phyloP scores from a whole-genome alignment of 2,329 filamentous ascomycete species.

The Beauveria varroae region DNA sequence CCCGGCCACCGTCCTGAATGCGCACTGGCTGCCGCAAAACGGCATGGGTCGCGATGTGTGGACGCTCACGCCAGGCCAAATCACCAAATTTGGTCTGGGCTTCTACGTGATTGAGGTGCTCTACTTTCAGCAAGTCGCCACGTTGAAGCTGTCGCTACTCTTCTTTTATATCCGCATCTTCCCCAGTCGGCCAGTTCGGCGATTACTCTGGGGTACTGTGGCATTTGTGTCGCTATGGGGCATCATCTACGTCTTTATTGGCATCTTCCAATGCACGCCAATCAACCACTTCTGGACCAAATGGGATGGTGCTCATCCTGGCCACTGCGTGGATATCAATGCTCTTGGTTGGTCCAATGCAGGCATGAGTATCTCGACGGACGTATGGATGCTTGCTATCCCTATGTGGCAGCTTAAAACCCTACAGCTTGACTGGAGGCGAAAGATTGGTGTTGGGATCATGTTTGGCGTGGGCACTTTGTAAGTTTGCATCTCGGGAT shows the following conservation, averaged over 20 bases:
- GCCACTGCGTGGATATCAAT: conserved; percentile 33
- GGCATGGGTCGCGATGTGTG: conserved; percentile 27
- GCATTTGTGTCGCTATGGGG: conserved; percentile 24
- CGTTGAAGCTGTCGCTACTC: conserved; percentile 33
- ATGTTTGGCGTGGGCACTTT: conserved; percentile 39
- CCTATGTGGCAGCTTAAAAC: conserved; percentile 30
- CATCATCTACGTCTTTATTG: conserved; percentile 24
- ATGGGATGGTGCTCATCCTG: conserved; percentile 32
- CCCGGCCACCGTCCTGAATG: conserved; percentile 18
- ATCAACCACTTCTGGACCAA: conserved; percentile 32
- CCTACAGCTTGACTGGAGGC: conserved; percentile 29
- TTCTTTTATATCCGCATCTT: conserved; percentile 37
- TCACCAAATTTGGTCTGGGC: conserved; percentile 20
- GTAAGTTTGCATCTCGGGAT: conserved; percentile 17
- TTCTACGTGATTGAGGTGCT: conserved; percentile 29
- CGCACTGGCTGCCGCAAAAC: conserved; percentile 17
- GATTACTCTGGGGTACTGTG: conserved; percentile 25
- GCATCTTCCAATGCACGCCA: conserved; percentile 32
- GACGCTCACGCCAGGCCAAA: conserved; percentile 20
- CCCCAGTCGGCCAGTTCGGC: conserved; percentile 21
- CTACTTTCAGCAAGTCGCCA: conserved; percentile 30
- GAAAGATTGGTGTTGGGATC: conserved; percentile 33
- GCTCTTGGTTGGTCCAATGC: conserved; percentile 35
- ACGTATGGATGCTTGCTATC: conserved; percentile 35
- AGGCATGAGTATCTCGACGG: conserved; percentile 32